Evolutionary conservation across 140 eudicot species (phyloP), one percentile per base, ranked within the genome.

Genomic region (Flaveria floridana): DNA sequence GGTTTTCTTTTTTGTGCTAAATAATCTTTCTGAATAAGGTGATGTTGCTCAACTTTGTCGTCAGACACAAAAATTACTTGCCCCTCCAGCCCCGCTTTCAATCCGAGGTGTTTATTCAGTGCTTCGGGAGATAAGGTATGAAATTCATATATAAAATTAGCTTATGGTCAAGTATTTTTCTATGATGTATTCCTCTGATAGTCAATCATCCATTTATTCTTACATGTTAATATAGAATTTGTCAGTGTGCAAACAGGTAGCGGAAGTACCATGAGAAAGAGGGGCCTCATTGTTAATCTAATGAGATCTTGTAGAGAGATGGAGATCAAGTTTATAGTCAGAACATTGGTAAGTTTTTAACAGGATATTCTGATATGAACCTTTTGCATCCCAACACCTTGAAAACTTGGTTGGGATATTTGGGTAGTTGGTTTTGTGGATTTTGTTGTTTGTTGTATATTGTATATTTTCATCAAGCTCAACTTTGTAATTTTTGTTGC

Each of bases 41-140:
- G 99, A 94, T 78, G 99, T 94, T 80, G 99, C 99, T 56, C 97
- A 90, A 84, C 96, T 83, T 62, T 94, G 97, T 78, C 97, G 97
- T 58, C 96, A 91, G 82, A 88, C 87, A 41, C 97, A 94, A 81
- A 85, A 89, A 53, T 82, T 94, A 70, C 97, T 90, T 78, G 86
- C 89, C 64, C 89, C 96, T 75, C 99, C 97, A 23, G 68, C 95
- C 50, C 87, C 86, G 2, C 94, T 90, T 70, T 82, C 97, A 75
- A 83, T 94, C 56, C 83, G 82, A 77, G 89, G 95, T 74, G 97
- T 94, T 59, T 94, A 64, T 84, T 80, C 92, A 71, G 82, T 44
- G 42, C 96, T 94, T 42, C 90, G 82, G 75, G 91, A 88, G 80
- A 94, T 94, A 80, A 90, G 99, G 99, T 90, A 86, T 79, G 73